A percentile compares a stretch with the other conserved stretches of the same genome.
Evolutionary conservation across 495 filamentous ascomycete genomes (phyloP).

Genomic region (Penicillium flavigenum): DNA sequence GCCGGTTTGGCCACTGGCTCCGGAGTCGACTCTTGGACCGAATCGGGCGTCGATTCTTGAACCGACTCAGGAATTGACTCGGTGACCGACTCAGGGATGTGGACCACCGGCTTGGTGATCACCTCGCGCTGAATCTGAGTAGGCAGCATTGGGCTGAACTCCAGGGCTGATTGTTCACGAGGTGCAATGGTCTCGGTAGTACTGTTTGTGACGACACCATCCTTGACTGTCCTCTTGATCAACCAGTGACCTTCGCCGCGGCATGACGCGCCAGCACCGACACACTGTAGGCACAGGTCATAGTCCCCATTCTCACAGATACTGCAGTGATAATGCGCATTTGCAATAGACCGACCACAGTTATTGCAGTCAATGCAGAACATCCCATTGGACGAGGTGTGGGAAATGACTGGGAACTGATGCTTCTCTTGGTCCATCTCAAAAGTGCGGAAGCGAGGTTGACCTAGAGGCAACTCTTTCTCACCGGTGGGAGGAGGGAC

Average conservation of each 20-base stretch:
- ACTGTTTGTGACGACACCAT: conserved; percentile 79
- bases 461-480: conserved; percentile 3
- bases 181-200: conserved; percentile 75
- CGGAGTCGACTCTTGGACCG: conserved; percentile 17
- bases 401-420: conserved; percentile 32
- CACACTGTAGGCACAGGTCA: conserved; percentile 83
- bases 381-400: conserved; percentile 33
- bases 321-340: conserved; percentile 91
- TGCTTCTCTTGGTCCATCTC: conserved; percentile 31
- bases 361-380: conserved; percentile 88
- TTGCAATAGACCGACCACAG: conserved; percentile 72
- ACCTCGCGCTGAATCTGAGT: conserved; percentile 10
- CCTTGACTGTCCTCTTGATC: conserved; percentile 80
- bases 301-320: conserved; percentile 92
- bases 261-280: conserved; percentile 73
- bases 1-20: conserved; percentile 11
- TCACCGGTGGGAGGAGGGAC: background rate
- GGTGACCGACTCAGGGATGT: conserved; percentile 18
- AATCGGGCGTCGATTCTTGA: conserved; percentile 3
- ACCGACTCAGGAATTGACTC: conserved; percentile 21
- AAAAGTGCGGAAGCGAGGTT: conserved; percentile 35
- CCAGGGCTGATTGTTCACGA: conserved; percentile 33
- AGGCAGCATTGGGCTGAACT: conserved; percentile 21
- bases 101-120: conserved; percentile 22
- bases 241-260: conserved; percentile 80